phyloP scores from a whole-genome alignment of 495 filamentous ascomycete genomes.

The Aspergillus hancockii region DNA sequence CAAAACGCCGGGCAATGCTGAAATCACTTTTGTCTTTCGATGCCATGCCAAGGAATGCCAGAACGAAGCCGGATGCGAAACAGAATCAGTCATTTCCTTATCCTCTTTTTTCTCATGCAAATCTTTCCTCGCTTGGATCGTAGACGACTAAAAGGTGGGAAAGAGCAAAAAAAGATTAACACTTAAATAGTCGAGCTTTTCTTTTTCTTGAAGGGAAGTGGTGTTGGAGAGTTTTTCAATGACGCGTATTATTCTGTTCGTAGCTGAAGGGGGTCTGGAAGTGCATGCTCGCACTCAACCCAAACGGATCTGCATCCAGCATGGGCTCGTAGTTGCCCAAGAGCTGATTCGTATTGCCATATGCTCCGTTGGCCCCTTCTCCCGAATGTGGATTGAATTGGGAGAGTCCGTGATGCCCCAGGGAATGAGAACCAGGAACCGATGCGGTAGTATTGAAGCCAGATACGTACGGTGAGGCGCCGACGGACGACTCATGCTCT shows the following conservation, averaged over 20 bases:
- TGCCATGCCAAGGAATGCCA: conserved; percentile 3
- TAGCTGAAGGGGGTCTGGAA: conserved; percentile 89
- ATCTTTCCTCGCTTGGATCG: conserved; percentile 1
- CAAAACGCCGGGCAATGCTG: conserved; percentile 30
- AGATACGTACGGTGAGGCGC: conserved; percentile 66
- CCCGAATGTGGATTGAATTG: conserved; percentile 41
- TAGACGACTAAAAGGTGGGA: neutral
- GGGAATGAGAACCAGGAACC: conserved; percentile 39
- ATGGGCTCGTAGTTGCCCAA: conserved; percentile 81
- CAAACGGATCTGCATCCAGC: conserved; percentile 88
- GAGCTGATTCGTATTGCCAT: conserved; percentile 60
- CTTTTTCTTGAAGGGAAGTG: neutral
- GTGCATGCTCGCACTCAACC: conserved; percentile 88
- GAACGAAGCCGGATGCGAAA: conserved; percentile 11
- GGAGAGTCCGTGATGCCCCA: conserved; percentile 35
- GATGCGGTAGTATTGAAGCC: conserved; percentile 51
- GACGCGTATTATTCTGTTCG: conserved; percentile 53
- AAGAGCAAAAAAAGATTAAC: neutral
- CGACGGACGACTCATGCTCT: conserved; percentile 66
- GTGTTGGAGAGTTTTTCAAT: conserved; percentile 24
- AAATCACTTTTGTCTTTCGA: conserved; percentile 11
- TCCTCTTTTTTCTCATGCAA: neutral
- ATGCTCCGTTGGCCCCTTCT: conserved; percentile 40
- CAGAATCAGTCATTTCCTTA: neutral
- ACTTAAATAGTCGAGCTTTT: neutral